Percentiles rank a stretch among this genome's conserved stretches.
phyloP scores from a whole-genome alignment of 2,329 filamentous ascomycete species.

The Cladorrhinum sp. region DNA sequence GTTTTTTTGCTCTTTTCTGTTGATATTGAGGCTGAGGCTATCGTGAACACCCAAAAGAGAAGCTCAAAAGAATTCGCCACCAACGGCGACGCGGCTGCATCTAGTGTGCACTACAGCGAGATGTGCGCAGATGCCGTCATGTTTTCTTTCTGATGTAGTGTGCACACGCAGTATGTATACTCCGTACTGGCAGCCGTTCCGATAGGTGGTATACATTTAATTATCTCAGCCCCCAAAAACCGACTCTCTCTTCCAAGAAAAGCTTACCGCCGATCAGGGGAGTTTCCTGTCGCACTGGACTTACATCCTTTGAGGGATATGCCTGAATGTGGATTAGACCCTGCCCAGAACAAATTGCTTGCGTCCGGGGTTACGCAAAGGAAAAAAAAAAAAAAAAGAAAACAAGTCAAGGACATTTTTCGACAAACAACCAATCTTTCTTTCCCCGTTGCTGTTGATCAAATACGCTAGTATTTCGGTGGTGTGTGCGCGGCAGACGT shows the following conservation, averaged over 20 bases:
- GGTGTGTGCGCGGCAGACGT: background rate
- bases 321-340: background rate
- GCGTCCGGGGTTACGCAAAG: background rate
- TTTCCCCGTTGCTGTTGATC: no score
- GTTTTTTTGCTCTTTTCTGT: background rate
- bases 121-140: background rate
- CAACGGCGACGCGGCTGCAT: no score
- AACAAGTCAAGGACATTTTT: no score
- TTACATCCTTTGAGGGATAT: background rate
- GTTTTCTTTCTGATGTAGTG: no score
- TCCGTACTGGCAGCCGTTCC: background rate
- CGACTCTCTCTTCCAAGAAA: background rate
- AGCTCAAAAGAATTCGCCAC: no score
- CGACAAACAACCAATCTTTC: no score
- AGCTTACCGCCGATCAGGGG: no score
- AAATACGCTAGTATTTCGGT: no score
- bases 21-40: background rate
- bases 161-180: no score
- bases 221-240: background rate
- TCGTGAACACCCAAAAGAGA: no score
- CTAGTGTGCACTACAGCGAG: background rate
- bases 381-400: background rate
- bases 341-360: background rate
- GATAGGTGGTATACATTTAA: background rate
- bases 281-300: no score